Conservation (phyloP, 768 basidiomycete species). For the Xerocomellus chrysenteron region DNA sequence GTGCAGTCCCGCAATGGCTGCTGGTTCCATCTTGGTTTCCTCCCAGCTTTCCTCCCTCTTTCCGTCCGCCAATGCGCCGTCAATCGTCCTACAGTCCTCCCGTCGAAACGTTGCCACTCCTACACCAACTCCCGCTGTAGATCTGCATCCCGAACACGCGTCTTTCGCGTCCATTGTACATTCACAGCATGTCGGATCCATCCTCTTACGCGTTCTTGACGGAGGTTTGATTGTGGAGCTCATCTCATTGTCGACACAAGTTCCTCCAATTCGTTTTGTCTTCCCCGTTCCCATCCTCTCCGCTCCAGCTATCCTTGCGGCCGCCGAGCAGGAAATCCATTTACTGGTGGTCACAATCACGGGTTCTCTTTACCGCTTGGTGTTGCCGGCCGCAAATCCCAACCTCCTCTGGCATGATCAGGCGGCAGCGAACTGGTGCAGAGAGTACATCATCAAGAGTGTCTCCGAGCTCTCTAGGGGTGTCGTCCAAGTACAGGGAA, state of each 20-base stretch:
- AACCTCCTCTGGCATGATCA: conserved; percentile 59
- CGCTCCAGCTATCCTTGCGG: conserved; percentile 61
- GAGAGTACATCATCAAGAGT: conserved; percentile 66
- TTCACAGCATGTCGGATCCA: conserved; percentile 56
- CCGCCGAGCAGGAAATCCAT: conserved; percentile 51
- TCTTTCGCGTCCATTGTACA: conserved; percentile 58
- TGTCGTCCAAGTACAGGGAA: conserved; percentile 65
- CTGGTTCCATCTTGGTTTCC: conserved; percentile 44
- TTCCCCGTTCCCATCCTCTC: conserved; percentile 71
- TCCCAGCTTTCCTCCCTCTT: conserved; percentile 67
- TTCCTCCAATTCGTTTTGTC: conserved; percentile 70
- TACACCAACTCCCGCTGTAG: conserved; percentile 36
- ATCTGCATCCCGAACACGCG: conserved; percentile 71
- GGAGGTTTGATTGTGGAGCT: conserved; percentile 75
- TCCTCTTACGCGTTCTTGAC: conserved; percentile 74
- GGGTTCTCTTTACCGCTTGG: conserved; percentile 72
- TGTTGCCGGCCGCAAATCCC: conserved; percentile 56
- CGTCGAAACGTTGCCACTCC: conserved; percentile 54
- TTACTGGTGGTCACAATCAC: conserved; percentile 65
- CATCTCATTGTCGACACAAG: conserved; percentile 63
- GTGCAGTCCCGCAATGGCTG: conserved; percentile 23
- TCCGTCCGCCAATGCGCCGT: conserved; percentile 48
- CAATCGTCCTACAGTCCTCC: conserved; percentile 56
- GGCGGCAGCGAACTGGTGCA: conserved; percentile 53
- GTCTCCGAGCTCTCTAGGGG: conserved; percentile 42